Conservation (phyloP, 331 rosid genomes). For the Stylosanthes scabra region DNA sequence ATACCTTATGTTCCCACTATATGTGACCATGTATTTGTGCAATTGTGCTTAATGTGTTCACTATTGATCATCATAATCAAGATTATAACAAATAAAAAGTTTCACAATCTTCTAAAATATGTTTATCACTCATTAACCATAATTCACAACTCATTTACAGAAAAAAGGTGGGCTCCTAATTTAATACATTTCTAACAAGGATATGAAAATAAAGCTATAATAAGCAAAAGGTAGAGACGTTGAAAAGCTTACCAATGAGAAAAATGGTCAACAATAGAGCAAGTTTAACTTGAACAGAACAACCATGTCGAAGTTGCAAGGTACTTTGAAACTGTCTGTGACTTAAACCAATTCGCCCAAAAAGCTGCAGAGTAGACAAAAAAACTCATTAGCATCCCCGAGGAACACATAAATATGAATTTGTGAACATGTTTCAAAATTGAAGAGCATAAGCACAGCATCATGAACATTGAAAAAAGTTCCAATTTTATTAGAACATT, state of each 20-base stretch:
- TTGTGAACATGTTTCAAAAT: not conserved
- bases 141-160: slow-evolving; percentile 12
- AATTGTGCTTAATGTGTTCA: not conserved
- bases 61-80: slow-evolving; percentile 16
- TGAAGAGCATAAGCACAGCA: slow-evolving; percentile 12
- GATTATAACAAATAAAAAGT: slow-evolving; percentile 5
- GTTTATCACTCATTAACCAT: not conserved
- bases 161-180: slow-evolving; percentile 6
- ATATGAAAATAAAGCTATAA: slow-evolving; percentile 16
- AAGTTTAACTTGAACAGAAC: slow-evolving; percentile 74
- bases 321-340: slow-evolving; percentile 68
- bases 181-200: slow-evolving; percentile 7
- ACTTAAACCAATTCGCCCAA: slow-evolving; percentile 53
- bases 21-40: not conserved
- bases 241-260: slow-evolving; percentile 71
- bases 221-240: slow-evolving; percentile 25
- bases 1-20: too few relatives aligned
- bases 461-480: not conserved
- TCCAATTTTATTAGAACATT: slow-evolving; percentile 21
- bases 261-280: slow-evolving; percentile 79
- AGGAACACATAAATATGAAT: slow-evolving; percentile 17
- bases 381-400: slow-evolving; percentile 28
- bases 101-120: slow-evolving; percentile 3
- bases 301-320: slow-evolving; percentile 51
- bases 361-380: slow-evolving; percentile 53